Conservation (phyloP, 1,284 basidiomycete genomes). For the Bothia castanella region DNA sequence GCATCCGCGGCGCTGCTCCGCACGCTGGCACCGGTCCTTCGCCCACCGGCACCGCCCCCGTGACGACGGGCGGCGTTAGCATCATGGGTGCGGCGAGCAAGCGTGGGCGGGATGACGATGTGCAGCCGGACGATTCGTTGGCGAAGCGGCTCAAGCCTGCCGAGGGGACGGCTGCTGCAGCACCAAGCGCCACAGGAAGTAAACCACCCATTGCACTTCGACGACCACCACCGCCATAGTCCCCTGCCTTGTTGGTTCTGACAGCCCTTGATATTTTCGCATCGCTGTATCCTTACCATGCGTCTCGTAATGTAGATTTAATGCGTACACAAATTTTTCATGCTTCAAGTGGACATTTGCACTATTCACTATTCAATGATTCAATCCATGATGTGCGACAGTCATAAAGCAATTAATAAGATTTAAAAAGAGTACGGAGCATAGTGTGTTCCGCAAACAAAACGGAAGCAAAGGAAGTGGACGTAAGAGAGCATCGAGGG, state of each 20-base stretch:
- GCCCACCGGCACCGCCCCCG: slow-evolving; percentile 16
- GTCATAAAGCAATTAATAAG: slow-evolving; percentile 18
- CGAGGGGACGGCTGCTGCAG: slow-evolving; percentile 2
- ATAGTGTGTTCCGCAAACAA: slow-evolving; percentile 10
- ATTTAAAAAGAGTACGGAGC: slow-evolving; percentile 6
- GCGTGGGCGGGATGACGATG: slow-evolving; percentile 58
- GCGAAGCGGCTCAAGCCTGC: slow-evolving; percentile 69
- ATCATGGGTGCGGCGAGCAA: slow-evolving; percentile 69
- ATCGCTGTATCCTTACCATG: background rate
- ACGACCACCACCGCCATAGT: slow-evolving; percentile 28
- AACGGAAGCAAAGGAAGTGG: slow-evolving; percentile 2
- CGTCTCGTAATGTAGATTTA: background rate
- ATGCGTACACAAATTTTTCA: background rate
- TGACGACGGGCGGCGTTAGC: slow-evolving; percentile 41
- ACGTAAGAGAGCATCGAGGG: slow-evolving; percentile 16
- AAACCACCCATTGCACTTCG: slow-evolving; percentile 36
- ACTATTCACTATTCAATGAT: background rate
- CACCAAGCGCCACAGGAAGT: slow-evolving; percentile 3
- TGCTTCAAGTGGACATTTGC: no score
- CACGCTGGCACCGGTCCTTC: slow-evolving; percentile 36
- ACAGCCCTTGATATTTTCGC: background rate
- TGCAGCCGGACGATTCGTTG: slow-evolving; percentile 52
- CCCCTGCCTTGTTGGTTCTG: background rate
- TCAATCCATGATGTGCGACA: background rate
- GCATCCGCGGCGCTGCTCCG: slow-evolving; percentile 42